These are phyloP conservation scores for Silene coronaria DNA, from an alignment of 179 eudicot genomes.

Conservation along the genomic window DNA sequence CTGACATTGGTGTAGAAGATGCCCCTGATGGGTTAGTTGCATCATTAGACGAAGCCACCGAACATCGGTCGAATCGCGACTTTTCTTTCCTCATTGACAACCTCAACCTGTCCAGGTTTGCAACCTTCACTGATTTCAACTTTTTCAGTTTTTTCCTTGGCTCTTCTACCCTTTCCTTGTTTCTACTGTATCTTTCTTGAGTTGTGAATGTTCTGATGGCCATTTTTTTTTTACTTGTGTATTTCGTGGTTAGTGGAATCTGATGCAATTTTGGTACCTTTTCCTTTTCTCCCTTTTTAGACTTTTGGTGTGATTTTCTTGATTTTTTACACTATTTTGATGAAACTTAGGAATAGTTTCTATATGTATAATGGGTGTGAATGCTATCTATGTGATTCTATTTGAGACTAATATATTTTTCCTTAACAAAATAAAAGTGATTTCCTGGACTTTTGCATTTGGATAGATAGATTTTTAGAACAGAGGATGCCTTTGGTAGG, in stretches of 20 bases:
- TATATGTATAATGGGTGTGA: conserved; percentile 1
- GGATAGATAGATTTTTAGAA: conserved; percentile 14
- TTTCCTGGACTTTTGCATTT: conserved; percentile 23
- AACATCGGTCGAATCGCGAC: conserved; percentile 15
- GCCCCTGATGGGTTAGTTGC: conserved; percentile 21
- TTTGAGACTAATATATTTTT: conserved; percentile 1
- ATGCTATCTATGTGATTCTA: background rate
- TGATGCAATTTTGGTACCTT: conserved; percentile 4
- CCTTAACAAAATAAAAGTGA: conserved; percentile 21
- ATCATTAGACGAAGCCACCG: conserved; percentile 24
- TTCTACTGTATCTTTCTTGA: conserved; percentile 23
- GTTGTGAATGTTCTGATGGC: conserved; percentile 21
- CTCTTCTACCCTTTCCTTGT: conserved; percentile 32
- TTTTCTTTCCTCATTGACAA: conserved; percentile 34
- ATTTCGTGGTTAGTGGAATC: conserved; percentile 8
- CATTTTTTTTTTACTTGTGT: conserved; percentile 14
- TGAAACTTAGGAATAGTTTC: conserved; percentile 7
- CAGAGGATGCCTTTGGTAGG: background rate
- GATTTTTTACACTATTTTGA: conserved; percentile 17
- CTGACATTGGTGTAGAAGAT: conserved; percentile 25
- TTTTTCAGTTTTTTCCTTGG: conserved; percentile 41
- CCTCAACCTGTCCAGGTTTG: conserved; percentile 37
- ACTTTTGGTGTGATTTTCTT: background rate
- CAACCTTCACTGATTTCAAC: conserved; percentile 46
- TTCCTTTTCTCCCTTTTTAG: background rate